Conservation (phyloP, 2,329 filamentous ascomycete genomes). For the Fusarium chuoi region DNA sequence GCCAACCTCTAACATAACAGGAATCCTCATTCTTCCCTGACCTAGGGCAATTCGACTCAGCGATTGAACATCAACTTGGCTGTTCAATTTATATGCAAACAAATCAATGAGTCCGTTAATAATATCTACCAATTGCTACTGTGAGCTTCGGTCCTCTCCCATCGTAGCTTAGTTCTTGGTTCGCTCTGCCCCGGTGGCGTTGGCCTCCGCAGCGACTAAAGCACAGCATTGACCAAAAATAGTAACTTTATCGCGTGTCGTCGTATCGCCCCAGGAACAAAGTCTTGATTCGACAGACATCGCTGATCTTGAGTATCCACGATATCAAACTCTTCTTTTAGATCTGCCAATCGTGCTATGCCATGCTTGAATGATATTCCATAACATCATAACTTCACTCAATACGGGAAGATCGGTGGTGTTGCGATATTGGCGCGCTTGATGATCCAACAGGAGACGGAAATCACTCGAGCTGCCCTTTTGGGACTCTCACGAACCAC, state of each 20-base stretch:
- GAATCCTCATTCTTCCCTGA: neutral
- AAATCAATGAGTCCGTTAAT: neutral
- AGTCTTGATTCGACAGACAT: constrained; percentile 16
- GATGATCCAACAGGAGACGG: neutral
- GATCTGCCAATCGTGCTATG: neutral
- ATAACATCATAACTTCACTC: neutral
- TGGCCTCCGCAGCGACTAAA: constrained; percentile 1
- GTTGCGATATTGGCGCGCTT: neutral
- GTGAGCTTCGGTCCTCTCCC: neutral
- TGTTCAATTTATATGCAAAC: neutral
- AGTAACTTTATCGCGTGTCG: constrained; percentile 40
- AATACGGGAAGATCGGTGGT: neutral
- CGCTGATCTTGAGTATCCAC: constrained; percentile 17
- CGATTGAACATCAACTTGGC: neutral
- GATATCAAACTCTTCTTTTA: neutral
- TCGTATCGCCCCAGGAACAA: constrained; percentile 33
- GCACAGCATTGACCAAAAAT: constrained; percentile 36
- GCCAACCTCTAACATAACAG: neutral
- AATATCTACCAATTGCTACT: neutral
- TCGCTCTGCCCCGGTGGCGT: constrained; percentile 4
- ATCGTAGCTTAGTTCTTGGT: neutral
- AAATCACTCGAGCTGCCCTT: neutral
- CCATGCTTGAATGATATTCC: neutral
- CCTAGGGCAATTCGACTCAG: neutral
- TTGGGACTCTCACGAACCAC: neutral